Conservation (phyloP, 2,329 filamentous ascomycete species). For the Cercospora brassicicola region DNA sequence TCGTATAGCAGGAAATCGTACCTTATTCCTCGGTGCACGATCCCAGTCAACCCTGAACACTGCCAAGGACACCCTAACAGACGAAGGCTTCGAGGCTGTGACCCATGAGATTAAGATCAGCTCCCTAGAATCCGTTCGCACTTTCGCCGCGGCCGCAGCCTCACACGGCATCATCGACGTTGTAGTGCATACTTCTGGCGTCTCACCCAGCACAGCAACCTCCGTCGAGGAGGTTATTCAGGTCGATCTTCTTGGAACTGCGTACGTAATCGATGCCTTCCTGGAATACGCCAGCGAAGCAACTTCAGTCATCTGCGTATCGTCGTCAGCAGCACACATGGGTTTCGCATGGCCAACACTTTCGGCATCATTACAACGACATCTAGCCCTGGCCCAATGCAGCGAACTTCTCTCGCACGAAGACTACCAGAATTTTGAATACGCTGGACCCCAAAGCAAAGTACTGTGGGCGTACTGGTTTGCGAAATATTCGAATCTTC, state of each 20-base stretch:
- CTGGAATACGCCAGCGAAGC: background rate
- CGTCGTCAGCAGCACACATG: constrained; percentile 14
- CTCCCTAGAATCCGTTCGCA: background rate
- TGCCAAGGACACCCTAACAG: background rate
- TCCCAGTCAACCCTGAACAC: background rate
- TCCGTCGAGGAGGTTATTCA: constrained; percentile 6
- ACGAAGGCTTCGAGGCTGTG: constrained; percentile 4
- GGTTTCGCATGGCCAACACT: background rate
- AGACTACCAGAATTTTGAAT: background rate
- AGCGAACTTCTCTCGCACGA: background rate
- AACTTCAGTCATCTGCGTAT: constrained; percentile 3
- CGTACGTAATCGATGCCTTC: constrained; percentile 17
- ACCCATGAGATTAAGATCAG: constrained; percentile 2
- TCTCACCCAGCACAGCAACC: constrained; percentile 1
- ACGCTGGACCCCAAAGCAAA: background rate
- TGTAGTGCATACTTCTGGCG: constrained; percentile 13
- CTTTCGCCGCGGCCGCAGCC: constrained; percentile 8
- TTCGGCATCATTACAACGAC: background rate
- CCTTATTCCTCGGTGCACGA: constrained; percentile 7
- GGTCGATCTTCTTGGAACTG: constrained; percentile 8
- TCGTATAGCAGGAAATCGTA: constrained; percentile 7
- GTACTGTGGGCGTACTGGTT: constrained; percentile 4
- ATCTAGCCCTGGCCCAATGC: constrained; percentile 2
- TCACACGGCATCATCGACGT: background rate
- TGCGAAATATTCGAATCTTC: constrained; percentile 15